Conservation (phyloP, 345 rosid species). For the Hypericum perforatum region DNA sequence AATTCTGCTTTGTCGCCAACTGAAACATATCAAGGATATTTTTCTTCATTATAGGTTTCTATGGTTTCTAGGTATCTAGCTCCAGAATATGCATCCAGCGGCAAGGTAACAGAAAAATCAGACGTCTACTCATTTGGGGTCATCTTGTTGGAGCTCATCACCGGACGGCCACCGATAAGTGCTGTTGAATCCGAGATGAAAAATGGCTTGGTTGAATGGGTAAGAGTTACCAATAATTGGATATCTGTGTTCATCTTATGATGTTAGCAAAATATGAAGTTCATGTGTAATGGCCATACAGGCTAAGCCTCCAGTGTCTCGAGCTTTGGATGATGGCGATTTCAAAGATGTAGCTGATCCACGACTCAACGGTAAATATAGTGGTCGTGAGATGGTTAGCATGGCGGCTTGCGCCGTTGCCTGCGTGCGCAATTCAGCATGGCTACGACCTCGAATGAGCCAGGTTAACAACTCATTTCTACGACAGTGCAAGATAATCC, state of each 20-base stretch:
- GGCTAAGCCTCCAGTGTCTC: conserved; percentile 17
- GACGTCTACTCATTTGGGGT: conserved; percentile 13
- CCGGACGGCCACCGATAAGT: conserved; percentile 13
- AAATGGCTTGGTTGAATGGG: conserved; percentile 16
- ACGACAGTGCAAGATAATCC: too few species aligned
- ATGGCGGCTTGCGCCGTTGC: conserved; percentile 19
- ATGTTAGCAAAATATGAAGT: too few species aligned
- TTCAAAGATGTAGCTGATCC: conserved; percentile 20
- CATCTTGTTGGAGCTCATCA: conserved; percentile 17
- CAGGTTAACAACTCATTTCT: conserved; percentile 6
- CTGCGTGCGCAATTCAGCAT: conserved; percentile 15
- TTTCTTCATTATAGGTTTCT: background rate
- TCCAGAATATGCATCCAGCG: conserved; percentile 19
- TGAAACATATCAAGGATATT: too few species aligned
- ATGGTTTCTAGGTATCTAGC: conserved; percentile 10
- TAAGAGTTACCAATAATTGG: background rate
- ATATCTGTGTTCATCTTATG: too few species aligned
- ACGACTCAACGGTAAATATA: background rate
- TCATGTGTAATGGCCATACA: background rate
- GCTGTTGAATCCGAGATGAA: background rate
- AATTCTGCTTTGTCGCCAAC: too few species aligned
- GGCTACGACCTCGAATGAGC: conserved; percentile 18
- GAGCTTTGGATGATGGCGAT: conserved; percentile 30
- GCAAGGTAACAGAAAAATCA: conserved; percentile 14
- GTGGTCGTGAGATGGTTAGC: conserved; percentile 6